phyloP scores from a whole-genome alignment of 2,329 filamentous ascomycete species.

The Alternaria gaisen region DNA sequence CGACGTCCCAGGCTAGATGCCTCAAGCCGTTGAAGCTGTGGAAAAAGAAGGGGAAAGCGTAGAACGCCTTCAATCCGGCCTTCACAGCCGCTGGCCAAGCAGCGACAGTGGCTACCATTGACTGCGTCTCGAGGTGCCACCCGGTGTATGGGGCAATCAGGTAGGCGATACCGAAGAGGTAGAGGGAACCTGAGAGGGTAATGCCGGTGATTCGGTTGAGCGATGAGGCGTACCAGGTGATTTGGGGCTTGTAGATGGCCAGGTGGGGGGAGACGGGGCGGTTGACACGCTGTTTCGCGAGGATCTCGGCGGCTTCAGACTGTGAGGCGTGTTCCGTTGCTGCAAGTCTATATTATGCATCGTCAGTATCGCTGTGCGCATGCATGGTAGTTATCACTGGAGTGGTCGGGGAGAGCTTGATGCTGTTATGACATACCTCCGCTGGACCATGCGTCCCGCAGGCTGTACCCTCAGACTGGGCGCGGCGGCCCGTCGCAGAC shows the following conservation, averaged over 20 bases:
- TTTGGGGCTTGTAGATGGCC: conserved; percentile 82
- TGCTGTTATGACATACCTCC: conserved; percentile 54
- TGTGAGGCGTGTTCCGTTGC: conserved; percentile 67
- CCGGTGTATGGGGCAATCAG: conserved; percentile 79
- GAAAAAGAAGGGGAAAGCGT: conserved; percentile 73
- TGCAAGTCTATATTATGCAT: conserved; percentile 51
- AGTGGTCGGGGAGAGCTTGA: conserved; percentile 8
- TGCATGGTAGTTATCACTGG: background rate
- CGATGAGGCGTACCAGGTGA: conserved; percentile 81
- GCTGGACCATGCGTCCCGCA: conserved; percentile 55
- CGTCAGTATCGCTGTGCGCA: conserved; percentile 16
- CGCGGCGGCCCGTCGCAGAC: conserved; percentile 52
- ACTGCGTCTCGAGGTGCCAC: conserved; percentile 72
- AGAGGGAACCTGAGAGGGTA: conserved; percentile 75
- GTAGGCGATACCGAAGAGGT: conserved; percentile 83
- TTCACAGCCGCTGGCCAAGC: conserved; percentile 68
- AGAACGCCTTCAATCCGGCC: conserved; percentile 64
- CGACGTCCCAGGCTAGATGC: conserved; percentile 76
- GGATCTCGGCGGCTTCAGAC: conserved; percentile 68
- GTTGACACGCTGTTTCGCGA: conserved; percentile 79
- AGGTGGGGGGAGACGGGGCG: conserved; percentile 89
- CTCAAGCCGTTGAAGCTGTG: conserved; percentile 74
- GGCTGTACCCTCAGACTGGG: conserved; percentile 54
- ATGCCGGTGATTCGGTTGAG: conserved; percentile 87
- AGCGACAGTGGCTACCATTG: conserved; percentile 70